Base-by-base conservation (phyloP, 202 grass and related monocot species). In the Digitaria exilis region DNA sequence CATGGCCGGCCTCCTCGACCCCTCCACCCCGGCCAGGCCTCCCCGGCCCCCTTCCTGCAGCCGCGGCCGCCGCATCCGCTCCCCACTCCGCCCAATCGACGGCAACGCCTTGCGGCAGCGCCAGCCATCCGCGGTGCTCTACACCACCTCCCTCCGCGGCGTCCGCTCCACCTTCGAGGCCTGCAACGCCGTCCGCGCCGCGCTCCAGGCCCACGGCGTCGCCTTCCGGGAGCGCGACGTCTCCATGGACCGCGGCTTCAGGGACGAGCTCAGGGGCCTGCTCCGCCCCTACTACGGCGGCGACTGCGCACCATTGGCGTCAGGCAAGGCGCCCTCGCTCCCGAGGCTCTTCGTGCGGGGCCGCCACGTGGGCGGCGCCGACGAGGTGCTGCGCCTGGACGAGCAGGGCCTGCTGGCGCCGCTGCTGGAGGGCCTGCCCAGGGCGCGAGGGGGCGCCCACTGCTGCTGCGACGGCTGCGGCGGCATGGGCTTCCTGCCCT, bases 81-180 rank as follows among this genome's bases (percentile, higher is more conserved):
- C 84, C 62, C 65, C 87, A 3, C 67, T 75, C 66, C 44, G 77
- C 63, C 22, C 87, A 24, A 69, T 87, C 90, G 34, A 85, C 84
- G 39, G 37, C 75, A 55, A 86, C 63, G 1, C 41, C 6, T 5
- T 5, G 10, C 43, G 9, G 29, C 56, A 25, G 3, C 32, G 9
- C 8, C 31, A 1, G 37, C 37, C 37, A 7, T 1, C 7, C 9
- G 18, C 10, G 76, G 19, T 96, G 63, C 86, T 96, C 7, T 96
- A 96, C 80, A 96, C 93, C 19, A 96, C 88, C 14, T 91, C 92
- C 26, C 92, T 94, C 4, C 90, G 95, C 77, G 95, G 88, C 10
- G 82, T 97, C 41, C 89, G 95, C 31, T 69, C 80, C 61, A 97
- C 95, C 63, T 97, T 95, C 69, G 95, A 97, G 79, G 90, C 91